Percentiles rank a stretch among this genome's conserved stretches.
Evolutionary conservation across 164 flowering plant species (phyloP).

Genomic region (Amborella trichopoda): DNA sequence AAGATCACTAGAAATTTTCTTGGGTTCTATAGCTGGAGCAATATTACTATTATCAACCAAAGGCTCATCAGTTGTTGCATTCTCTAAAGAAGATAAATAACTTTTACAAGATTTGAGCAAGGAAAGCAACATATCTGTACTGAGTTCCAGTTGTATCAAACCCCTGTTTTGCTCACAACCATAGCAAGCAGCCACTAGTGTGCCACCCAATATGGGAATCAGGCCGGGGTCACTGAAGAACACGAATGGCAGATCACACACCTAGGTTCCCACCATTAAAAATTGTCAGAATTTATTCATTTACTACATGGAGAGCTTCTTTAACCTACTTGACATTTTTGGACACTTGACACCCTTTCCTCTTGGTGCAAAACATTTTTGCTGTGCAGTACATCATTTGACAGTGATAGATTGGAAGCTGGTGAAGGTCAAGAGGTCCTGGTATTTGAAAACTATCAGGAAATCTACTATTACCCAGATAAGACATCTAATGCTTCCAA

Average conservation of each 20-base stretch:
- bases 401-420: no score
- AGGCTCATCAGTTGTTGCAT: conserved; percentile 14
- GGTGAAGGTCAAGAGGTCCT: no score
- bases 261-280: no score
- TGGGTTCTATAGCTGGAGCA: conserved; percentile 22
- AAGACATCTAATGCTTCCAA: no score
- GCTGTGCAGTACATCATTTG: conserved; percentile 3
- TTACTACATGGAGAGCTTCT: no score
- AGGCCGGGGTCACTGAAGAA: conserved; percentile 88
- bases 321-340: no score
- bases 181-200: conserved; percentile 76
- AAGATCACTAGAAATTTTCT: conserved; percentile 31
- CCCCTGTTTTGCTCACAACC: conserved; percentile 80
- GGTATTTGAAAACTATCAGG: no score
- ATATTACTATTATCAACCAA: conserved; percentile 25
- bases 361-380: conserved; percentile 8
- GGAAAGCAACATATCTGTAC: conserved; percentile 79
- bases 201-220: conserved; percentile 77
- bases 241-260: conserved; percentile 86
- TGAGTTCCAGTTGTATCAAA: conserved; percentile 79
- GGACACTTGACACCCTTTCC: no score
- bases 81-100: conserved; percentile 15
- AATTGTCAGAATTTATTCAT: no score
- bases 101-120: conserved; percentile 60
- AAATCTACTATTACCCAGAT: no score